Evolutionary conservation across 2,329 filamentous ascomycete species (phyloP).

Genomic region (Microdochium bolleyi): DNA sequence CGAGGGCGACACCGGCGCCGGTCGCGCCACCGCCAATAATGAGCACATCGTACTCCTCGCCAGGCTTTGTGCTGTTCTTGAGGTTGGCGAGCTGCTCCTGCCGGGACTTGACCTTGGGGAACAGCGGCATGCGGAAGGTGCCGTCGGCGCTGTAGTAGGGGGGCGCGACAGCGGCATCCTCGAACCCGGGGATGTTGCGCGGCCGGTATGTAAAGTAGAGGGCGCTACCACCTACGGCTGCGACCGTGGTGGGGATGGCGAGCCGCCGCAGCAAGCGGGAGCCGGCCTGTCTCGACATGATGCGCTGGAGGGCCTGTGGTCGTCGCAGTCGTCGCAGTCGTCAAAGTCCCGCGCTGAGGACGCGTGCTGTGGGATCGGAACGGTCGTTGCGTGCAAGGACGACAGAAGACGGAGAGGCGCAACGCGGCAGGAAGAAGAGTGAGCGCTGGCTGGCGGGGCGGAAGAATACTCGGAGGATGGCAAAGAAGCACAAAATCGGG

Average conservation of each 20-base stretch:
- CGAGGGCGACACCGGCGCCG: slow-evolving; percentile 62
- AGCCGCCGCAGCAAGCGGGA: slow-evolving; percentile 30
- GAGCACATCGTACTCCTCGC: slow-evolving; percentile 58
- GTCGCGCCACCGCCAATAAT: slow-evolving; percentile 67
- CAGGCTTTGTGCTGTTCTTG: slow-evolving; percentile 32
- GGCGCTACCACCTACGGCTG: slow-evolving; percentile 32
- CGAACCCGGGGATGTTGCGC: slow-evolving; percentile 62
- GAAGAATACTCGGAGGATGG: background rate
- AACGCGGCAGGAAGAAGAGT: background rate
- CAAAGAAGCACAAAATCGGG: background rate
- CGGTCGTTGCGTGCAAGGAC: too few species aligned
- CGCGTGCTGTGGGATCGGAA: background rate
- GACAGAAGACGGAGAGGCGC: background rate
- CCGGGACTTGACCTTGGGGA: slow-evolving; percentile 54
- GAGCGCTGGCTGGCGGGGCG: background rate
- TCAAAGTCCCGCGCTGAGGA: background rate
- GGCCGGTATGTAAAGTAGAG: slow-evolving; percentile 55
- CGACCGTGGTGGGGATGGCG: slow-evolving; percentile 31
- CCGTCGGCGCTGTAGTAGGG: slow-evolving; percentile 63
- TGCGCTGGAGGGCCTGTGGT: background rate
- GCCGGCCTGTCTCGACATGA: slow-evolving; percentile 20
- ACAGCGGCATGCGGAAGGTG: slow-evolving; percentile 57
- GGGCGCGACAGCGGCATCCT: slow-evolving; percentile 60
- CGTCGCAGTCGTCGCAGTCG: background rate
- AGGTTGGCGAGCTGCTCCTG: slow-evolving; percentile 58